phyloP scores from a whole-genome alignment of 2,329 filamentous ascomycete genomes.

The Proliferodiscus dingleyae region DNA sequence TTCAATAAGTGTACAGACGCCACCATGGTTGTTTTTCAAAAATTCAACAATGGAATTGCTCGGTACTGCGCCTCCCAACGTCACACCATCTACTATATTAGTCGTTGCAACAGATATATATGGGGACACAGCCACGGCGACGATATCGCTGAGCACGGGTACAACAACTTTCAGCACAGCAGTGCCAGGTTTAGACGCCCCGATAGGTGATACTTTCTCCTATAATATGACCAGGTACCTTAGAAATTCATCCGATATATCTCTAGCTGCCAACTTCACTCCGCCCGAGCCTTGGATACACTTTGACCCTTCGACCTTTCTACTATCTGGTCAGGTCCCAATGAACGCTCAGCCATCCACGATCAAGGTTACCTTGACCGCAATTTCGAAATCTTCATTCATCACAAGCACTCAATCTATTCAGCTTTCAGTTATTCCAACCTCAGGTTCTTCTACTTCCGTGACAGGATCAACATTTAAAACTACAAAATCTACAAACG shows the following conservation, averaged over 20 bases:
- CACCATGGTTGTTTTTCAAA: conserved; percentile 67
- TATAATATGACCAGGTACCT: conserved; percentile 23
- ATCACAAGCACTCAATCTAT: conserved; percentile 19
- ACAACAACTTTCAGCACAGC: conserved; percentile 18
- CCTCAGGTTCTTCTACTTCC: background rate
- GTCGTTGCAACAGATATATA: conserved; percentile 56
- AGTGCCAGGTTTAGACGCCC: conserved; percentile 23
- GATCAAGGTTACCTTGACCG: conserved; percentile 21
- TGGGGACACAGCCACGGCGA: conserved; percentile 53
- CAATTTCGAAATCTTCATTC: conserved; percentile 19
- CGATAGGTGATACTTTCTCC: conserved; percentile 21
- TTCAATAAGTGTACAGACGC: conserved; percentile 49
- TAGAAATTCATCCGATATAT: conserved; percentile 20
- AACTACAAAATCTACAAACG: conserved; percentile 3
- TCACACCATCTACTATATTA: conserved; percentile 56
- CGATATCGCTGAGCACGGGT: conserved; percentile 36
- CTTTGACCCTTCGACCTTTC: conserved; percentile 23
- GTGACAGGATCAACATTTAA: conserved; percentile 4
- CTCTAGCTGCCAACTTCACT: conserved; percentile 15
- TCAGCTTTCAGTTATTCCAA: conserved; percentile 12
- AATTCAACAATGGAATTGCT: conserved; percentile 53
- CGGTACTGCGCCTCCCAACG: conserved; percentile 58
- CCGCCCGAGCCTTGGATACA: conserved; percentile 23
- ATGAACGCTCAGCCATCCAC: conserved; percentile 6
- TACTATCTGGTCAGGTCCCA: conserved; percentile 25